Conservation (phyloP, 176 grass and related monocot species). For the Otatea glauca region DNA sequence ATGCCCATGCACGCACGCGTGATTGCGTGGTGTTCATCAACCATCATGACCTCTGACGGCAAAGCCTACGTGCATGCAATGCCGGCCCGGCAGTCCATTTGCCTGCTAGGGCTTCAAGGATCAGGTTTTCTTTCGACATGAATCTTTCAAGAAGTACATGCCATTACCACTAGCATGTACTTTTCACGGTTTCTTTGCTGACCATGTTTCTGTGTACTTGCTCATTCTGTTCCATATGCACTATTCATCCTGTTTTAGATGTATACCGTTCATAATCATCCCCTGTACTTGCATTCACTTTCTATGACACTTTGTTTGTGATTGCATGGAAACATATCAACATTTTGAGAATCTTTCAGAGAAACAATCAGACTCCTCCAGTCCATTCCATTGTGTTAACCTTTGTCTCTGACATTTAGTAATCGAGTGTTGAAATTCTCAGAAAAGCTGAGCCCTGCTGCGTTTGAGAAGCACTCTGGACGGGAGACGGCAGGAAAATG, state of each 20-base stretch:
- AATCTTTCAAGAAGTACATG: no score
- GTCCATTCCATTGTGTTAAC: not conserved
- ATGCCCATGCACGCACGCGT: not conserved
- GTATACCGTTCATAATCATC: not conserved
- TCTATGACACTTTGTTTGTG: not conserved
- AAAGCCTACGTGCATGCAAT: constrained; percentile 17
- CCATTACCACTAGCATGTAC: not conserved
- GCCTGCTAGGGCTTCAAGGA: not conserved
- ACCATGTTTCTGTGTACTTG: not conserved
- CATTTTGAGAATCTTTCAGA: not conserved
- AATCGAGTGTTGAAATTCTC: not conserved
- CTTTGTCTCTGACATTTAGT: not conserved
- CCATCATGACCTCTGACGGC: no score
- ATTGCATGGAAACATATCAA: not conserved
- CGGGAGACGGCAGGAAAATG: constrained; percentile 65
- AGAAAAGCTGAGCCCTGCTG: constrained; percentile 69
- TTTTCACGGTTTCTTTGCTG: not conserved
- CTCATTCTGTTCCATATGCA: not conserved
- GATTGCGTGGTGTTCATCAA: no score
- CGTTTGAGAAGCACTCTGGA: constrained; percentile 72
- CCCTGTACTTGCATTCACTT: not conserved
- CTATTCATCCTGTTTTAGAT: not conserved
- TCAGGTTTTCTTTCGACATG: not conserved
- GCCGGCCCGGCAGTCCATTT: not conserved
- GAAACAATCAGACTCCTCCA: no score